Evolutionary conservation across 352 stramenopile genomes (phyloP), one percentile per base, ranked within the genome.

Genomic region (Phytophthora pisi): DNA sequence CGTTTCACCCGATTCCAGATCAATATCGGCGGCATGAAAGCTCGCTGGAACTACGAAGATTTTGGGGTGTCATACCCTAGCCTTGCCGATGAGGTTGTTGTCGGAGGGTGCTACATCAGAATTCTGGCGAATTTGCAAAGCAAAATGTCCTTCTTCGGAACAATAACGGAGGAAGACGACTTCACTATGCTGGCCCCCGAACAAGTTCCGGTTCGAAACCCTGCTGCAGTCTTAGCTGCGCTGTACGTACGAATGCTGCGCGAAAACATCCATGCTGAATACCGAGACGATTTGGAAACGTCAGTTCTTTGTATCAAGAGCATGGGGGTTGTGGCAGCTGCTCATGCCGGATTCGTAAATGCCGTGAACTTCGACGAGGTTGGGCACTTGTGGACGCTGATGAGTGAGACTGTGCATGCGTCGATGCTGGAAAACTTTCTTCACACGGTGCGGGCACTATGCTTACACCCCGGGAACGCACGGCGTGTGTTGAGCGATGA

Each of bases 11-110:
- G 89, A 42, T 90, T 93, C 18, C 84, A 93, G 52, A 84, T 80
- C 38, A 88, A 71, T n/a, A 71, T 77, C 16, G 84, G 76, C 2
- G 73, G 65, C 43, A 85, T 90, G 52, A 88, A 92, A 57, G 88
- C 96, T 31, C 79, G 93, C 15, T 99, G 97, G 97, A 99, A 99
- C 68, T 95, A 97, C 61, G 92, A 98, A 74, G 94, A 99, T 73
- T 99, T 98, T 59, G 65, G 57, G 13, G 92, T 99, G 11, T 68
- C 87, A 1, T 99, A 98, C 71, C 60, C 83, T 24, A 98, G 89
- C 30, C 73, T 99, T 6, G 70, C 76, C 11, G 74, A 87, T 23
- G 95, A 98, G 70, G 64, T 97, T 2, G 66, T 90, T 23, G 92
- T 98, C 30, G 95, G 92, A 24, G 91, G 82, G 23, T 92, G 92